phyloP scores from a whole-genome alignment of 164 flowering plant species.

The Hamamelis virginiana region DNA sequence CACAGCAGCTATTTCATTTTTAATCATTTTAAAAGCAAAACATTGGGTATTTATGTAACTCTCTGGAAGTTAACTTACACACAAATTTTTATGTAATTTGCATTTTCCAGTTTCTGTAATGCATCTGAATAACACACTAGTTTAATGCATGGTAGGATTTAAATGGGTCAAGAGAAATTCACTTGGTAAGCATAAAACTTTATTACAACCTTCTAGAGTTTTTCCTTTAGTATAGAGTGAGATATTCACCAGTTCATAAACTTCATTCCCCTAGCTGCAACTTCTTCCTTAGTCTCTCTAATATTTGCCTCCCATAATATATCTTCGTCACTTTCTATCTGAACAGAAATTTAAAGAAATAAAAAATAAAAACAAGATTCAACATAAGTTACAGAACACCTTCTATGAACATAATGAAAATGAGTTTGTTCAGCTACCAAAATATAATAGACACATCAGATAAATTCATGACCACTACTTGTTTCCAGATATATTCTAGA shows the following conservation, averaged over 20 bases:
- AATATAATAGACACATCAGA: too few relatives aligned
- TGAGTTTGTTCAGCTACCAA: too few relatives aligned
- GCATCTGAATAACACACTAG: too few relatives aligned
- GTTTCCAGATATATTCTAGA: conserved; percentile 1
- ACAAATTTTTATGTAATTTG: too few relatives aligned
- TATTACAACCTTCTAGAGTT: background rate
- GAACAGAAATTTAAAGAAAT: conserved; percentile 15
- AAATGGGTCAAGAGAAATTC: background rate
- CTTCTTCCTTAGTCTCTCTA: conserved; percentile 80
- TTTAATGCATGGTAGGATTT: too few relatives aligned
- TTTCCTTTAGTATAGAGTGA: background rate
- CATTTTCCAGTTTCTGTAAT: too few relatives aligned
- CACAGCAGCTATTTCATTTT: background rate
- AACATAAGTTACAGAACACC: too few relatives aligned
- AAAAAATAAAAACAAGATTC: too few relatives aligned
- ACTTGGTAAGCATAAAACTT: background rate
- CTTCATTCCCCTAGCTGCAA: conserved; percentile 77
- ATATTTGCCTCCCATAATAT: conserved; percentile 71
- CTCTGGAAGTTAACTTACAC: too few relatives aligned
- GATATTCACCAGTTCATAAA: conserved; percentile 36
- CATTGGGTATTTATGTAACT: too few relatives aligned
- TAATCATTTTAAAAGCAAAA: background rate
- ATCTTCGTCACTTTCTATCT: conserved; percentile 93
- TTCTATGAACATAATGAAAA: too few relatives aligned
- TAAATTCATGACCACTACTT: background rate